phyloP scores from a whole-genome alignment of 2,329 filamentous ascomycete species.

The Stachybotrys elegans region DNA sequence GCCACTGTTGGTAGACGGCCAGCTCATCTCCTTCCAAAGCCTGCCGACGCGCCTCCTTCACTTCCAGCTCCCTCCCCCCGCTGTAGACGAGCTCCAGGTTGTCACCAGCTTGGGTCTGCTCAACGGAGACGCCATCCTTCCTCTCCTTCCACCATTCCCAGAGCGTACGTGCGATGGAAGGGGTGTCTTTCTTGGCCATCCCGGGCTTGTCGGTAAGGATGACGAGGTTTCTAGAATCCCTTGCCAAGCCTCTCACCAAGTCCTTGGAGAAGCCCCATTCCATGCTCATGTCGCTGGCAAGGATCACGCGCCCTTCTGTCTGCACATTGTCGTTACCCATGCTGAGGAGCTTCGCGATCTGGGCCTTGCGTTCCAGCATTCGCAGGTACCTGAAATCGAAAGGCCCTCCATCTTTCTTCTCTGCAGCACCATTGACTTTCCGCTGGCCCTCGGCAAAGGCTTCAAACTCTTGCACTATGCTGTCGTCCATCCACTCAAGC shows the following conservation, averaged over 20 bases:
- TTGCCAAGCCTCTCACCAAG: conserved; percentile 67
- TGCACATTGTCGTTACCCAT: conserved; percentile 35
- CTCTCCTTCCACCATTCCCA: conserved; percentile 76
- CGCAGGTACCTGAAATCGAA: conserved; percentile 88
- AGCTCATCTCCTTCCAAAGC: conserved; percentile 73
- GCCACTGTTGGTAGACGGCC: conserved; percentile 81
- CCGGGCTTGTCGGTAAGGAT: conserved; percentile 74
- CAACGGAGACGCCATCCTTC: conserved; percentile 56
- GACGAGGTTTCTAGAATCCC: conserved; percentile 75
- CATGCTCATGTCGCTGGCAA: conserved; percentile 84
- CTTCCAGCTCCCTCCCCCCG: conserved; percentile 55
- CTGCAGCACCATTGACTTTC: conserved; percentile 38
- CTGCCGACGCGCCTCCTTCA: conserved; percentile 57
- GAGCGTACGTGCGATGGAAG: conserved; percentile 66
- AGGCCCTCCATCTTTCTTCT: conserved; percentile 60
- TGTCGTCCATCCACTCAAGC: conserved; percentile 99
- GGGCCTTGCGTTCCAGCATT: conserved; percentile 74
- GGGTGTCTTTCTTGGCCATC: conserved; percentile 30
- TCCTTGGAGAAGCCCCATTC: conserved; percentile 95
- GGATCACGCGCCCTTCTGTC: conserved; percentile 64
- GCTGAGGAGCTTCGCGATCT: conserved; percentile 66
- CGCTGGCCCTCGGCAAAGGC: conserved; percentile 53
- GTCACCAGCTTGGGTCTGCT: conserved; percentile 49
- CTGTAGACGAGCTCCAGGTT: conserved; percentile 63
- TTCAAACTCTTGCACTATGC: conserved; percentile 88